Evolutionary conservation across 2,329 filamentous ascomycete species (phyloP).

Genomic region (Ceratocystis variospora): DNA sequence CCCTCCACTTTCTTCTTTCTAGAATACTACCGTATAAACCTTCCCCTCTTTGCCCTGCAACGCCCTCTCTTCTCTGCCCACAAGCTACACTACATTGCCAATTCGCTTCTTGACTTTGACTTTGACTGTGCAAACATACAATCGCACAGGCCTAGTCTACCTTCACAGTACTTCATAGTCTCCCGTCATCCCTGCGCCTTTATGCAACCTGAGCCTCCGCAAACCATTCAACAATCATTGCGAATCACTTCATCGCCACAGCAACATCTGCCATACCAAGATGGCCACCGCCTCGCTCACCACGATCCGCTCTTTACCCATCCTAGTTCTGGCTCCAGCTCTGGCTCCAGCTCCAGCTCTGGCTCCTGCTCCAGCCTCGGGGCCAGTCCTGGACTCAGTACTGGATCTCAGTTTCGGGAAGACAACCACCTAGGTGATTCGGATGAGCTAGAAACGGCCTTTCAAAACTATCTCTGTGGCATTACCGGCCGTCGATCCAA

Average conservation of each 20-base stretch:
- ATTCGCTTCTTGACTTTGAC: slow-evolving; percentile 3
- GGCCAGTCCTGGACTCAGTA: neutral
- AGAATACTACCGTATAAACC: neutral
- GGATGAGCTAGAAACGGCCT: slow-evolving; percentile 7
- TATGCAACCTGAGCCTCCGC: slow-evolving; percentile 2
- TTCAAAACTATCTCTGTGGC: slow-evolving; percentile 11
- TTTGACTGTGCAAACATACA: slow-evolving; percentile 6
- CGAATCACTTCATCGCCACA: neutral
- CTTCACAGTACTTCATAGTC: neutral
- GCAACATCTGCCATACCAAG: neutral
- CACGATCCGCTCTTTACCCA: neutral
- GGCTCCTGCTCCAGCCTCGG: neutral
- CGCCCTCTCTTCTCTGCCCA: neutral
- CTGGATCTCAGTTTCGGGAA: neutral
- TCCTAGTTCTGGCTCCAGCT: neutral
- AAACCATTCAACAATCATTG: neutral
- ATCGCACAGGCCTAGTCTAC: slow-evolving; percentile 10
- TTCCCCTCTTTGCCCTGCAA: neutral
- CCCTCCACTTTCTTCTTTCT: too few relatives aligned
- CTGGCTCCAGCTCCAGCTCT: neutral
- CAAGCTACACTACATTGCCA: neutral
- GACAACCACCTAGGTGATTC: neutral
- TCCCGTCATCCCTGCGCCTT: neutral
- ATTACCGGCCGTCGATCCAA: neutral
- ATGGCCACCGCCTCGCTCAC: neutral